Evolutionary conservation across 1,139 yeast genomes (phyloP).

Genomic region (Keqinozyma sinolaborantium): DNA sequence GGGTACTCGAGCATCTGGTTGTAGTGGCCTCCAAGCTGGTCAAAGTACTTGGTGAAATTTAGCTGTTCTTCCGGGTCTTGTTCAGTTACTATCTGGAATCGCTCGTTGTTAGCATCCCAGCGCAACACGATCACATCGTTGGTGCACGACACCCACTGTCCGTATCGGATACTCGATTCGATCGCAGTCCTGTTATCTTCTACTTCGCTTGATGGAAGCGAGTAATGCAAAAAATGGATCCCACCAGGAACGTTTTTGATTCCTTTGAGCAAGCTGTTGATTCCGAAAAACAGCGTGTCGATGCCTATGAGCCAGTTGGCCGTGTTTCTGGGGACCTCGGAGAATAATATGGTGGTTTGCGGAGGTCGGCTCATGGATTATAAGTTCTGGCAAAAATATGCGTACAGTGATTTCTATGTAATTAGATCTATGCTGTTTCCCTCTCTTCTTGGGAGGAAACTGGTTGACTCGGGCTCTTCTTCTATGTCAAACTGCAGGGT

Average conservation of each 20-base stretch:
- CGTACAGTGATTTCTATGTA: conserved; percentile 13
- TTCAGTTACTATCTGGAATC: conserved; percentile 18
- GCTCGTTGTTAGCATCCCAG: conserved; percentile 18
- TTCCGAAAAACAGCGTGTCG: conserved; percentile 24
- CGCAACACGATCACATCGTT: conserved; percentile 18
- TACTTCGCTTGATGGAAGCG: conserved; percentile 12
- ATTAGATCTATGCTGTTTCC: conserved; percentile 27
- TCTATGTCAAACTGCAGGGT: conserved; percentile 15
- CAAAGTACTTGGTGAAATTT: conserved; percentile 11
- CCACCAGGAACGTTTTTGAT: conserved; percentile 25
- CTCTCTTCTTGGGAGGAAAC: conserved; percentile 10
- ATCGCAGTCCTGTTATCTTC: conserved; percentile 3
- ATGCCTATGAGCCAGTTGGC: conserved; percentile 23
- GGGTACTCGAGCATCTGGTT: conserved; percentile 21
- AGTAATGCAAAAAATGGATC: conserved; percentile 25
- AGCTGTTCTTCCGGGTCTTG: conserved; percentile 24
- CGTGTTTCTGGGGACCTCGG: conserved; percentile 14
- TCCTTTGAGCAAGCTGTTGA: conserved; percentile 19
- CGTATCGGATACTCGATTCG: conserved; percentile 18
- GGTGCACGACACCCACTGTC: conserved; percentile 22
- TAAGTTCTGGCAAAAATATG: not conserved
- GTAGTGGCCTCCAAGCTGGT: conserved; percentile 18
- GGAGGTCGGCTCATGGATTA: conserved; percentile 18
- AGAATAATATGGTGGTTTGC: conserved; percentile 17
- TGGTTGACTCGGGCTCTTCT: conserved; percentile 4